Percentiles rank a stretch among this genome's conserved stretches.
Conservation (phyloP, 129 eudicot genomes). For the Daucus carota region DH1_v3.0 NC_030386.2:15761001-15761500, state of each 20-base stretch:
- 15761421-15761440: background rate
- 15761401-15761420: background rate
- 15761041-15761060: background rate
- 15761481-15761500: background rate
- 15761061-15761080: no score
- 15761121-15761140: no score
- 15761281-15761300: no score
- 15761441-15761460: background rate
- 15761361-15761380: conserved; percentile 28
- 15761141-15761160: no score
- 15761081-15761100: no score
- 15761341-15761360: conserved; percentile 91
- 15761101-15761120: no score
- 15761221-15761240: no score
- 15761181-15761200: no score
- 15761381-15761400: background rate
- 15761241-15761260: no score
- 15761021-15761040: background rate
- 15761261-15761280: no score
- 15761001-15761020: conserved; percentile 2
- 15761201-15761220: no score
- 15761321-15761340: conserved; percentile 99
- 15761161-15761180: no score
- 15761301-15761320: conserved; percentile 97
- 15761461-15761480: conserved; percentile 2